Percentiles rank a stretch among this genome's conserved stretches.
Conservation (phyloP, 2,329 filamentous ascomycete genomes). For the Calonectria pseudoreteaudii region DNA sequence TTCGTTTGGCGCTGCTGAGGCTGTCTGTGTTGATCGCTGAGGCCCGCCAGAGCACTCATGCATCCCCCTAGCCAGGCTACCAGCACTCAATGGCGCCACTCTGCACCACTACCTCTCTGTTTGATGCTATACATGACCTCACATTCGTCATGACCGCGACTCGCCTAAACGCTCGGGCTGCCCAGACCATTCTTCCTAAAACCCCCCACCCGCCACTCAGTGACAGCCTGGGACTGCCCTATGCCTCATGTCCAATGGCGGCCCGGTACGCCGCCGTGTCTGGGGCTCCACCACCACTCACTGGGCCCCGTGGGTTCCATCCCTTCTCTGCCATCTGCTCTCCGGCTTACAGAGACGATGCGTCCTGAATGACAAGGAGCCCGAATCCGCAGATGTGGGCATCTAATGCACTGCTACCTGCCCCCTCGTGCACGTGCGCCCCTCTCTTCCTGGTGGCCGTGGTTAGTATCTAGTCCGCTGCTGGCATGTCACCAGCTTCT, state of each 20-base stretch:
- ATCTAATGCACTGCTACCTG: not conserved
- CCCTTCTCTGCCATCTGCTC: not conserved
- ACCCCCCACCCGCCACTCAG: conserved; percentile 2
- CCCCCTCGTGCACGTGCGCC: not conserved
- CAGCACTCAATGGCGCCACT: not conserved
- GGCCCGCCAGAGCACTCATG: not conserved
- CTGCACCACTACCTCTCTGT: not conserved
- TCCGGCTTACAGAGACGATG: not conserved
- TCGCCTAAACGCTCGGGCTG: not conserved
- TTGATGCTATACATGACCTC: conserved; percentile 12
- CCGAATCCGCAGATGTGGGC: not conserved
- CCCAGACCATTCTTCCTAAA: not conserved
- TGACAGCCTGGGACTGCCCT: conserved; percentile 5
- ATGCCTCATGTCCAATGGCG: not conserved
- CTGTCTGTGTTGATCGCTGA: not conserved
- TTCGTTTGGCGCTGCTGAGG: not conserved
- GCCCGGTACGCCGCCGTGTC: not conserved
- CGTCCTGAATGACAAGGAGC: not conserved
- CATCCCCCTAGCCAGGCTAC: not conserved
- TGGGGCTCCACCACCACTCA: conserved; percentile 14
- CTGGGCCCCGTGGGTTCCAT: conserved; percentile 19
- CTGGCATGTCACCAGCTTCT: not conserved
- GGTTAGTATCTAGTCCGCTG: not conserved
- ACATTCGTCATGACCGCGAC: conserved; percentile 10
- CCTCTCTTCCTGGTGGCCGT: not conserved